Evolutionary conservation across 306 rosid genomes (phyloP), one percentile per base, ranked within the genome.

Genomic region (Castanopsis chinensis): DNA sequence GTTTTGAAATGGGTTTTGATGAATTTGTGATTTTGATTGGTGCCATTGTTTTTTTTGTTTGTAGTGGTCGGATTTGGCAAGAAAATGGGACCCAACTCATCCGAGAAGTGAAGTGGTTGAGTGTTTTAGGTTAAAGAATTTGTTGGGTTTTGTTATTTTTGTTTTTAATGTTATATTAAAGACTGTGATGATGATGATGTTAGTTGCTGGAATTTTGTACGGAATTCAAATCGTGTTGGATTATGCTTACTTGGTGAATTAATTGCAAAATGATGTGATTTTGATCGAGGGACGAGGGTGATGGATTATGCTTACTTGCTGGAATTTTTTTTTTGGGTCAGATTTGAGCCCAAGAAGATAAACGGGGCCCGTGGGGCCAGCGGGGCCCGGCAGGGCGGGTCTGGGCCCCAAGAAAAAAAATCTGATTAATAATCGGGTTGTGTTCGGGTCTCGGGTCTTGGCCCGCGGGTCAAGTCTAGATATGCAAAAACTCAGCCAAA

Each of bases 21-120:
- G 41, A 30, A 27, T 14, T 25, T 69, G 2, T 25, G 28, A n/a
- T 60, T 52, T 43, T 10, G 52, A 61, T 59, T 3, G 59, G 58
- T 4, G 10, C 37, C 72, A 0, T 3, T 49, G 21, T 13, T 30
- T 23, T 30, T 60, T 57, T 57, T 19, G 10, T 20, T 80, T 78
- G 81, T 78, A 88, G 91, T 88, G 51, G 91, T 88, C 57, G 91
- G 89, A 45, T 83, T 85, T 5, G 89, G 91, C 0, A 88, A 88
- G 91, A 88, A 88, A 89, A 78, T 89, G 74, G 91, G 91, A 23
- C 91, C 91, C 28, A 88, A 88, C 75, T 88, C 91, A 2, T 88
- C 91, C 4, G 89, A 88, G 87, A 88, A 88, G 87, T 88, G 74
- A 77, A 23, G 69, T 19, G 68, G 32, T 37, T 75, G 13, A 35